Conservation (phyloP, 257 asterid species). For the Plantago elongata region DNA sequence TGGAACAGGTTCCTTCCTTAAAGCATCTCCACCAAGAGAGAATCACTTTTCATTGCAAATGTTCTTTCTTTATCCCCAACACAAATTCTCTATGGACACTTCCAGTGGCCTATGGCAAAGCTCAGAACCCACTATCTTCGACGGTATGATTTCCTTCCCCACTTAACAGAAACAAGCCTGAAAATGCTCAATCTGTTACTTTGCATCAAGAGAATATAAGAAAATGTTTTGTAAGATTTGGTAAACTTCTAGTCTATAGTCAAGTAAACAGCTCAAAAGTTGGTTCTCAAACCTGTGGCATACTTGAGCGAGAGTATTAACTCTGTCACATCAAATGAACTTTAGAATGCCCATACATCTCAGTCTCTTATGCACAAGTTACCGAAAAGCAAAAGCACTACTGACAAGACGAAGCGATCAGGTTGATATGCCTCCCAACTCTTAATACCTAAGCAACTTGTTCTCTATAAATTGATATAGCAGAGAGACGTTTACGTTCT, state of each 20-base stretch:
- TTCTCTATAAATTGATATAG: too few relatives aligned
- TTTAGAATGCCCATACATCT: conserved; percentile 21
- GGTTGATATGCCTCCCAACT: conserved; percentile 61
- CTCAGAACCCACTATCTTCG: conserved; percentile 7
- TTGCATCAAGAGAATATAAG: conserved; percentile 6
- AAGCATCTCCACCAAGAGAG: conserved; percentile 52
- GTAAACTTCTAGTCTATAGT: neutral
- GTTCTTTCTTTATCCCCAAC: conserved; percentile 39
- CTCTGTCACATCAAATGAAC: conserved; percentile 41
- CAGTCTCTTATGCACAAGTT: conserved; percentile 13
- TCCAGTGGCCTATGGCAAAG: conserved; percentile 15
- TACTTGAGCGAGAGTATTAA: conserved; percentile 85
- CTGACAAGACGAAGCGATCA: conserved; percentile 82
- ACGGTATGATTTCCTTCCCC: conserved; percentile 45
- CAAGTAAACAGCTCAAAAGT: neutral
- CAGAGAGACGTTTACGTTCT: too few relatives aligned
- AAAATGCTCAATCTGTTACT: conserved; percentile 22
- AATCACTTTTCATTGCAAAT: conserved; percentile 40
- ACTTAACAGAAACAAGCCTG: conserved; percentile 27
- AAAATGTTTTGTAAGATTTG: neutral
- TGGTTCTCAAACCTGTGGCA: conserved; percentile 69
- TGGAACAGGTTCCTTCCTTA: conserved; percentile 58
- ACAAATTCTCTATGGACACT: conserved; percentile 23
- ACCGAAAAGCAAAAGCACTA: conserved; percentile 8
- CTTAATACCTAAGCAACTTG: too few relatives aligned